Evolutionary conservation across 1,139 yeast genomes (phyloP), one percentile per base, ranked within the genome.

Genomic region (Pichia sp.): DNA sequence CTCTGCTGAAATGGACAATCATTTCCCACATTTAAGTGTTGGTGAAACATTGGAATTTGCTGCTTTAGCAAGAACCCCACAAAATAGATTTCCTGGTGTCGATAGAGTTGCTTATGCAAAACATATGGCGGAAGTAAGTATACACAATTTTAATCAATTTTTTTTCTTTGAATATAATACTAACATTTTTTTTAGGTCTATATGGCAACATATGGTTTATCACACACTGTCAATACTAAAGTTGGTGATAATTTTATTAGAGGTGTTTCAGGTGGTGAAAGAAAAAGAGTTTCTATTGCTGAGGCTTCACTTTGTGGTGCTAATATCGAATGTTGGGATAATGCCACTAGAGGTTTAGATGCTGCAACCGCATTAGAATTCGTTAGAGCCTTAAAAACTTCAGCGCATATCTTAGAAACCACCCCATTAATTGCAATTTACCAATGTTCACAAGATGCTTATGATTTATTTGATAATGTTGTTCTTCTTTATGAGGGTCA

Each of bases 371-470:
- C 90, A 7, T 71, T 84, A 52, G 95, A 86, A 66, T 87, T 86
- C 58, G 73, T 84, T 53, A 73, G 79, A 58, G 85, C 92, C 27
- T 70, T 86, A 58, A 82, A 81, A 59, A 76, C 82, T 2, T 73
- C 81, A 25, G 85, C 94, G 12, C 66, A 74, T 34, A 66, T 84
- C 40, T 68, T 79, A 55, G 80, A 77, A 32, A 73, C 80, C 27
- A 77, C 92, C 24, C 80, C 89, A 1, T 71, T 85, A 47, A 84
- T 86, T 58, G 90, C 95, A 39, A 82, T 87, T 51, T 87, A 86
- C 65, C 95, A 86, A 68, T 85, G 89, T 63, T 82, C 89, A 22
- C 89, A 84, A 67, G 86, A 81, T 61, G 85, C 87, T 50, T 86
- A 85, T 60, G 85, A 84, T 53, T 66, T 82, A 51, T 86, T 86